Conservation (phyloP, 495 filamentous ascomycete genomes). For the Penicillium psychrofluorescens region DNA sequence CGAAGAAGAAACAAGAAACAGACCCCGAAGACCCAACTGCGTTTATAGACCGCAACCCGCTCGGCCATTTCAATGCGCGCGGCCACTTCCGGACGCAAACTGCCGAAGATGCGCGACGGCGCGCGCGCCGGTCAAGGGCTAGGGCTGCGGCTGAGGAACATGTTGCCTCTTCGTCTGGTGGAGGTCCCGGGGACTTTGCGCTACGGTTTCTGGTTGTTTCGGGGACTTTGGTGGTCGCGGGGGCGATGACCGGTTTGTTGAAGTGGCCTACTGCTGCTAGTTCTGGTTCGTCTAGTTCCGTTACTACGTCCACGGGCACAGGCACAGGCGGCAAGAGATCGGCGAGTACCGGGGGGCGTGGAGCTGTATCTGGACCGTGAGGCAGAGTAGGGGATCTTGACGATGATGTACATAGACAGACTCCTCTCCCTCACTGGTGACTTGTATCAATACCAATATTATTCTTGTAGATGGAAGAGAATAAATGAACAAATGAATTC, state of each 20-base stretch:
- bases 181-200: slow-evolving; percentile 24
- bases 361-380: background rate
- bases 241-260: slow-evolving; percentile 13
- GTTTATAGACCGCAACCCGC: slow-evolving; percentile 44
- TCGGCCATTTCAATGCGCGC: slow-evolving; percentile 57
- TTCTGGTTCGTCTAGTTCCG: background rate
- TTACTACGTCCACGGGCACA: background rate
- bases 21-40: slow-evolving; percentile 33
- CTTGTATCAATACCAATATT: no score
- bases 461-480: no score
- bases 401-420: no score
- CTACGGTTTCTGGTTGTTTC: slow-evolving; percentile 39
- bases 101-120: slow-evolving; percentile 50
- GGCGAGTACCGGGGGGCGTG: slow-evolving; percentile 1
- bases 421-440: no score
- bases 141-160: slow-evolving; percentile 7
- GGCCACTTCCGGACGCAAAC: slow-evolving; percentile 63
- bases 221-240: slow-evolving; percentile 26
- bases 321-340: no score
- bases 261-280: slow-evolving; percentile 2
- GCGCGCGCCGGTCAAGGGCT: slow-evolving; percentile 25
- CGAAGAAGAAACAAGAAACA: background rate
- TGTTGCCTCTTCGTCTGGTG: slow-evolving; percentile 1
- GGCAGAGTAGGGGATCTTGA: no score
- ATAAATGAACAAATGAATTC: background rate